Base-by-base conservation (phyloP, 2,329 filamentous ascomycete species). In the Aspergillus tubingensis region DNA sequence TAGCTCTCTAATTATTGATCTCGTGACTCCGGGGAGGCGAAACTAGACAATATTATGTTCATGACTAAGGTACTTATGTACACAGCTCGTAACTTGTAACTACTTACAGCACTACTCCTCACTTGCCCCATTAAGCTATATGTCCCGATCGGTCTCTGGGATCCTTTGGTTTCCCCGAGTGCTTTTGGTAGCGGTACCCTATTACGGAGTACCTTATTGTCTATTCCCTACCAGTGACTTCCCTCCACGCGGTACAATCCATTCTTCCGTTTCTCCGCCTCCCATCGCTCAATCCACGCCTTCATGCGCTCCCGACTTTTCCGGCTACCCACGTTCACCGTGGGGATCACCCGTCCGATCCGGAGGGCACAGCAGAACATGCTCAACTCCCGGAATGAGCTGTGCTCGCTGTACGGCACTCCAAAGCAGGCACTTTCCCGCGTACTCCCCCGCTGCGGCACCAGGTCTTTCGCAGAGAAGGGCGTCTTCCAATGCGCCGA, bases 361-460 rank as follows among this genome's bases (percentile, higher is more conserved):
- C 91, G 81, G 74, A 99, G 74, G 19, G 89, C 86, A 82, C 95
- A 95, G 67, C 94, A 86, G 72, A 99, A 99, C 85, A 98, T 89
- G 0, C 92, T 94, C 72, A 99, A 77, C 80, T 99, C 95, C 43
- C 94, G 84, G 72, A 99, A 99, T 63, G 91, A 96, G 74, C 91
- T 95, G 75, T 99, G 95, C 79, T 99, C 95, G 54, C 89, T 93
- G 74, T 99, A 99, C 2, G 95, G 95, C 2, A 98, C 95, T 0
- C 92, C 93, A 68, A 96, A 96, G 74, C 92, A 97, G 74, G 90
- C 89, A 39, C 91, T 91, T 68, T 94, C 88, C 51, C 84, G 84
- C 3, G 90, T 93, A 76, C 90, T 93, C 3, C 95, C 95, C 3
- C 92, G 85, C 77, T 96, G 92, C 0, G 92, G 89, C 0, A 87